phyloP scores from a whole-genome alignment of 805 yeast genomes.

The Candida pseudoglaebosa region DNA sequence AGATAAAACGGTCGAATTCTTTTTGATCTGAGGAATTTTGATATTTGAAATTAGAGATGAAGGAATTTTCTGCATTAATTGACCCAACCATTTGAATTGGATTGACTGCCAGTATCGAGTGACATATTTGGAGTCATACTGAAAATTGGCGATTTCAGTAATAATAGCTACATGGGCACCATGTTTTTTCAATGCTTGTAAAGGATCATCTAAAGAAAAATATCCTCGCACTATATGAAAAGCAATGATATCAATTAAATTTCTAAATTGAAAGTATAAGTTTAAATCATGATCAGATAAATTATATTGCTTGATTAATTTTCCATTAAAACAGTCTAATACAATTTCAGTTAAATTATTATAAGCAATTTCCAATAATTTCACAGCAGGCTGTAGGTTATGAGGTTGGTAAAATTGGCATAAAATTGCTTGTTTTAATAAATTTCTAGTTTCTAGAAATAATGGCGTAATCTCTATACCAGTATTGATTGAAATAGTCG shows the following conservation, averaged over 20 bases:
- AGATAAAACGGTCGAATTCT: slow-evolving; percentile 10
- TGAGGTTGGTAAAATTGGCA: slow-evolving; percentile 30
- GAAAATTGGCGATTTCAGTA: slow-evolving; percentile 17
- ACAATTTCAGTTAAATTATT: slow-evolving; percentile 25
- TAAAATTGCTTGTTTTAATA: slow-evolving; percentile 33
- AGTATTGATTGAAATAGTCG: slow-evolving; percentile 22
- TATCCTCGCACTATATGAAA: slow-evolving; percentile 61
- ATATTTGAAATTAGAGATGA: slow-evolving; percentile 25
- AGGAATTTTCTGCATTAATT: slow-evolving; percentile 50
- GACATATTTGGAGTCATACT: slow-evolving; percentile 19
- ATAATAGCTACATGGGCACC: slow-evolving; percentile 58
- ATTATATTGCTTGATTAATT: slow-evolving; percentile 9
- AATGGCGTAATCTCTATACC: slow-evolving; percentile 30
- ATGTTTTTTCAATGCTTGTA: slow-evolving; percentile 61
- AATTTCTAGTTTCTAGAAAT: slow-evolving; percentile 35
- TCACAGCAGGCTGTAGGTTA: slow-evolving; percentile 27
- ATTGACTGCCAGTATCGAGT: slow-evolving; percentile 49
- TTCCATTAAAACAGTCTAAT: slow-evolving; percentile 1
- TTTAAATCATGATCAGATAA: slow-evolving; percentile 26
- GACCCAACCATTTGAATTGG: slow-evolving; percentile 68
- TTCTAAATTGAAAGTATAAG: slow-evolving; percentile 34
- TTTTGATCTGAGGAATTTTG: slow-evolving; percentile 12
- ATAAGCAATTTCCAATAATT: slow-evolving; percentile 31
- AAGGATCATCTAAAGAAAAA: slow-evolving; percentile 55
- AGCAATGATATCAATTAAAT: slow-evolving; percentile 55